Conservation (phyloP, 2,329 filamentous ascomycete species). For the Aspergillus persii region DNA sequence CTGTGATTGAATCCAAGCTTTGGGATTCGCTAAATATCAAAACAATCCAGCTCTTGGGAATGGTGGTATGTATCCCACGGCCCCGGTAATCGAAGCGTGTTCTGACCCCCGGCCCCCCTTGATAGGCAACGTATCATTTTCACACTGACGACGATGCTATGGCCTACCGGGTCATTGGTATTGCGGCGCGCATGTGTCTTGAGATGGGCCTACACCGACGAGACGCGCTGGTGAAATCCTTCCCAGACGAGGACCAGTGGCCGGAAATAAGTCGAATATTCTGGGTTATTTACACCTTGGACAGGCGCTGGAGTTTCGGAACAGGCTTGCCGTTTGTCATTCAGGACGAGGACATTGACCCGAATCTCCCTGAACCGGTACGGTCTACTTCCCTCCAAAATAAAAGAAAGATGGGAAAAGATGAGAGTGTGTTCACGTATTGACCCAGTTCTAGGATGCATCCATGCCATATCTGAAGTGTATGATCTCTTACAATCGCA, state of each 20-base stretch:
- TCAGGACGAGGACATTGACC: constrained; percentile 82
- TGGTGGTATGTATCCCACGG: constrained; percentile 37
- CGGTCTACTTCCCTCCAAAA: constrained; percentile 15
- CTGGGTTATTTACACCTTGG: constrained; percentile 83
- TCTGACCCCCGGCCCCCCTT: constrained; percentile 1
- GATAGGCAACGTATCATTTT: constrained; percentile 73
- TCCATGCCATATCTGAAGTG: constrained; percentile 69
- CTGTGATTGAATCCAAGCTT: constrained; percentile 63
- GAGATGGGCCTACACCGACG: constrained; percentile 80
- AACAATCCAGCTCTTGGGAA: constrained; percentile 57
- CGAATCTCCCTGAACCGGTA: constrained; percentile 75
- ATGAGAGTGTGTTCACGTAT: not conserved
- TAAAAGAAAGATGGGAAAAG: no score
- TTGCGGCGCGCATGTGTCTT: constrained; percentile 74
- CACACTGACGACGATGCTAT: constrained; percentile 81
- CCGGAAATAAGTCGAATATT: constrained; percentile 69
- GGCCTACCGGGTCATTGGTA: constrained; percentile 82
- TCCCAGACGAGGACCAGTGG: constrained; percentile 67
- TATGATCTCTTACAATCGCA: constrained; percentile 80
- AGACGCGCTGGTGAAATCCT: constrained; percentile 66
- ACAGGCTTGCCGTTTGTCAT: constrained; percentile 83
- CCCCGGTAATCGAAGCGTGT: no score
- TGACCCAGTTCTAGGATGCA: constrained; percentile 33
- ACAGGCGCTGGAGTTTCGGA: constrained; percentile 85
- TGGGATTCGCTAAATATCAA: constrained; percentile 58